Conservation (phyloP, 202 grass and related monocot species). For the Dendrocalamus latiflorus region DNA sequence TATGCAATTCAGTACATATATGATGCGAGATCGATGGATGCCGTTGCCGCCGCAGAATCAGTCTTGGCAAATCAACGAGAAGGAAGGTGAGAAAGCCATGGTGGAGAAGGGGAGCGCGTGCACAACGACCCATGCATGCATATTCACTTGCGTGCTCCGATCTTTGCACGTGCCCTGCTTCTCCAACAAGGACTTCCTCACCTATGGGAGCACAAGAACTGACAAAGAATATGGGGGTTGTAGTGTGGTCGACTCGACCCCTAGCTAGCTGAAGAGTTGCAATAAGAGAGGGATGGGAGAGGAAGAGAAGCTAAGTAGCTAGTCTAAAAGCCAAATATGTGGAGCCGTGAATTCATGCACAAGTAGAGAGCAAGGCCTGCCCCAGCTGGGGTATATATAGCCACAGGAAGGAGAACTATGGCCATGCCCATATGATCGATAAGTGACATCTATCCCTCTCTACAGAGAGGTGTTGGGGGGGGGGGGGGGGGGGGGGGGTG, state of each 20-base stretch:
- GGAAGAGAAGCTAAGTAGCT: neutral
- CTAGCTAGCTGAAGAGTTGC: neutral
- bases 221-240: neutral
- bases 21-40: neutral
- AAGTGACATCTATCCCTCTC: no score
- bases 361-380: neutral
- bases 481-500: no score
- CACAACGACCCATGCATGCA: constrained; percentile 6
- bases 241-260: neutral
- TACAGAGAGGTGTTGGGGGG: no score
- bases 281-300: no score
- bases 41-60: neutral
- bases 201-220: constrained; percentile 18
- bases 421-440: no score
- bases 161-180: constrained; percentile 86
- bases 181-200: constrained; percentile 75
- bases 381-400: constrained; percentile 32
- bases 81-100: constrained; percentile 51
- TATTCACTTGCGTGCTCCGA: neutral
- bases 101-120: constrained; percentile 78
- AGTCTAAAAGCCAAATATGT: neutral
- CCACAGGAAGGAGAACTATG: neutral
- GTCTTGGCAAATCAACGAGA: neutral
- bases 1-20: neutral
- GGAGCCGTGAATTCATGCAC: neutral